Evolutionary conservation across 2,329 filamentous ascomycete species (phyloP).

Genomic region (Paecilomyces variotii): DNA sequence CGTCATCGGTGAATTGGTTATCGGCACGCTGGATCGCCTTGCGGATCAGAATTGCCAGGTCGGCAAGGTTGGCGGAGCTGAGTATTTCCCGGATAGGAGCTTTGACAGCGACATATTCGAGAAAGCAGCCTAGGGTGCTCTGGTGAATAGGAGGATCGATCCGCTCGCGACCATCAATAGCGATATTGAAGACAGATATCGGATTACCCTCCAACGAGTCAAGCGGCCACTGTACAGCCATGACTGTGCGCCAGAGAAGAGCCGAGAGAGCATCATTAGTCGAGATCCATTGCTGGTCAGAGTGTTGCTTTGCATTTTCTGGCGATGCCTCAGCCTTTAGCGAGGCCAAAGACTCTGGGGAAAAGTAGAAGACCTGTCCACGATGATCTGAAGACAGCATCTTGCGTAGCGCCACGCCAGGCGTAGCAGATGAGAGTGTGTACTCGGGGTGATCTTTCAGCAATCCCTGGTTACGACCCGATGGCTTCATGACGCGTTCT

Average conservation of each 20-base stretch:
- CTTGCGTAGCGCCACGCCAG: slow-evolving; percentile 22
- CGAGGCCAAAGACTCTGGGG: slow-evolving; percentile 16
- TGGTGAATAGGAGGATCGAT: slow-evolving; percentile 28
- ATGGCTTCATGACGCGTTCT: slow-evolving; percentile 20
- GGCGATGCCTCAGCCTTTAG: slow-evolving; percentile 26
- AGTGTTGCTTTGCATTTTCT: slow-evolving; percentile 15
- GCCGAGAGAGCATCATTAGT: slow-evolving; percentile 31
- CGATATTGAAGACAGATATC: slow-evolving; percentile 29
- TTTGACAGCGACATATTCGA: slow-evolving; percentile 26
- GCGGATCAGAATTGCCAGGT: slow-evolving; percentile 28
- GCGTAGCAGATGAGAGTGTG: slow-evolving; percentile 21
- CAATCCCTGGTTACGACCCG: slow-evolving; percentile 18
- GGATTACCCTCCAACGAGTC: slow-evolving; percentile 24
- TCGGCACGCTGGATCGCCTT: slow-evolving; percentile 22
- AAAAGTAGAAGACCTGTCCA: slow-evolving; percentile 27
- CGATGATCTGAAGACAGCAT: slow-evolving; percentile 23
- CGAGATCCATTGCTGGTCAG: slow-evolving; percentile 19
- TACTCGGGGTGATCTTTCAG: slow-evolving; percentile 25
- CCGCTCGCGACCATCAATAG: slow-evolving; percentile 30
- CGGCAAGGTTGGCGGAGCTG: slow-evolving; percentile 19
- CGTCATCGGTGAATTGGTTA: slow-evolving; percentile 21
- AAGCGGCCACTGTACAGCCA: slow-evolving; percentile 19
- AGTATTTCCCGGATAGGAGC: slow-evolving; percentile 20
- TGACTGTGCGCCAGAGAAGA: slow-evolving; percentile 27
- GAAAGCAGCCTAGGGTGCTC: slow-evolving; percentile 31